A percentile compares a stretch with the other conserved stretches of the same genome.
phyloP scores from a whole-genome alignment of 805 yeast species.

The Saturnispora galanensis region DNA sequence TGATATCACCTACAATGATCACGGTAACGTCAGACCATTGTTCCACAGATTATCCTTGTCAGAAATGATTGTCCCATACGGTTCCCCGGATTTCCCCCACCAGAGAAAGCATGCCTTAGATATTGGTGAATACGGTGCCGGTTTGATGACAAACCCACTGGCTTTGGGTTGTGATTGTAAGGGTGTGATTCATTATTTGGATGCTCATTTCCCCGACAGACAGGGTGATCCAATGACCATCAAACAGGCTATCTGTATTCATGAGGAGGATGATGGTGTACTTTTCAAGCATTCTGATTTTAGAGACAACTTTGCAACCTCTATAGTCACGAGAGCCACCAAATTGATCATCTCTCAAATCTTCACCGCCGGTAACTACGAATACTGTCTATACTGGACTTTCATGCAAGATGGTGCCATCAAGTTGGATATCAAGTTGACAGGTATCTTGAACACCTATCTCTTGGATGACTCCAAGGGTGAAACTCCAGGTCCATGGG shows the following conservation, averaged over 20 bases:
- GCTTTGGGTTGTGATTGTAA: conserved; percentile 78
- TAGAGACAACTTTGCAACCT: conserved; percentile 69
- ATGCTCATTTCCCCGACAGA: conserved; percentile 64
- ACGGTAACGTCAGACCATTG: conserved; percentile 60
- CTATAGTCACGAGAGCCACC: conserved; percentile 67
- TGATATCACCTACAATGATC: conserved; percentile 66
- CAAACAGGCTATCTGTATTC: conserved; percentile 73
- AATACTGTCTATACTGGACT: conserved; percentile 76
- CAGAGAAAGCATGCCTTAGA: conserved; percentile 82
- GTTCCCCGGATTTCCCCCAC: conserved; percentile 70
- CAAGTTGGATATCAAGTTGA: conserved; percentile 66
- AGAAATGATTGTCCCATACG: conserved; percentile 83
- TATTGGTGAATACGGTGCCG: conserved; percentile 84
- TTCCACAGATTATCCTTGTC: conserved; percentile 71
- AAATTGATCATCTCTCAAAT: conserved; percentile 68
- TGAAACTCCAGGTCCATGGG: conserved; percentile 68
- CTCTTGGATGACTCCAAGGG: conserved; percentile 50
- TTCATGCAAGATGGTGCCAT: conserved; percentile 80
- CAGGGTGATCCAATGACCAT: conserved; percentile 61
- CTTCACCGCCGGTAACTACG: conserved; percentile 81
- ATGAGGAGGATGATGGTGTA: conserved; percentile 78
- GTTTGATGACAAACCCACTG: conserved; percentile 73
- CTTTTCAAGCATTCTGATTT: conserved; percentile 76
- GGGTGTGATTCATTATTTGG: conserved; percentile 75
- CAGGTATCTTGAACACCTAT: conserved; percentile 76